These are phyloP conservation scores for Tetrapyrgos nigripes DNA, from an alignment of 1,284 basidiomycete genomes.

Conservation along the genomic window DNA sequence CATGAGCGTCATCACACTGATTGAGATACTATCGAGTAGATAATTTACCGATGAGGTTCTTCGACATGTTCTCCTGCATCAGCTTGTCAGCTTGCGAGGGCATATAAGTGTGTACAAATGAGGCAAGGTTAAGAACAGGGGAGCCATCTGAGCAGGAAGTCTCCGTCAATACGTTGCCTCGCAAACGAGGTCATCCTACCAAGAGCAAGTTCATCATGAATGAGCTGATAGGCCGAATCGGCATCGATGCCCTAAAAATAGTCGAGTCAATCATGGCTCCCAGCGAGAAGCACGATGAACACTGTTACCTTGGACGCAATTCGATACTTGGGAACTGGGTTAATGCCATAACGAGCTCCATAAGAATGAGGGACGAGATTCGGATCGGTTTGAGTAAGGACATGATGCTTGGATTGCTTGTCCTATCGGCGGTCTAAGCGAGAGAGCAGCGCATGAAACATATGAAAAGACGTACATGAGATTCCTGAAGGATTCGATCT, in stretches of 20 bases:
- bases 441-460: neutral
- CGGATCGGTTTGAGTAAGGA: conserved; percentile 42
- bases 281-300: neutral
- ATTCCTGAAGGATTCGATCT: conserved; percentile 60
- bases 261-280: conserved; percentile 4
- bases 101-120: conserved; percentile 79
- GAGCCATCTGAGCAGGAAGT: conserved; percentile 65
- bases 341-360: conserved; percentile 68
- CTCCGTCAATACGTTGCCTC: neutral
- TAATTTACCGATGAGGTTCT: conserved; percentile 86
- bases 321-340: conserved; percentile 70
- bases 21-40: neutral
- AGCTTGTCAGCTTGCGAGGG: conserved; percentile 65
- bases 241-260: conserved; percentile 53
- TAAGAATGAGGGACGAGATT: conserved; percentile 52
- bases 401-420: conserved; percentile 51
- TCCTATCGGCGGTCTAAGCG: conserved; percentile 38
- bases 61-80: conserved; percentile 85
- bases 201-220: conserved; percentile 84
- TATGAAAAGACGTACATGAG: conserved; percentile 47
- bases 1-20: neutral
- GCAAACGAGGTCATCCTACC: conserved; percentile 40
- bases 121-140: conserved; percentile 84
- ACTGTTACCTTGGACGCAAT: conserved; percentile 58
- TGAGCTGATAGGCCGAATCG: conserved; percentile 77